These are phyloP conservation scores for Metschnikowia drakensbergensis DNA, from an alignment of 805 yeast species.

Conservation along the genomic window DNA sequence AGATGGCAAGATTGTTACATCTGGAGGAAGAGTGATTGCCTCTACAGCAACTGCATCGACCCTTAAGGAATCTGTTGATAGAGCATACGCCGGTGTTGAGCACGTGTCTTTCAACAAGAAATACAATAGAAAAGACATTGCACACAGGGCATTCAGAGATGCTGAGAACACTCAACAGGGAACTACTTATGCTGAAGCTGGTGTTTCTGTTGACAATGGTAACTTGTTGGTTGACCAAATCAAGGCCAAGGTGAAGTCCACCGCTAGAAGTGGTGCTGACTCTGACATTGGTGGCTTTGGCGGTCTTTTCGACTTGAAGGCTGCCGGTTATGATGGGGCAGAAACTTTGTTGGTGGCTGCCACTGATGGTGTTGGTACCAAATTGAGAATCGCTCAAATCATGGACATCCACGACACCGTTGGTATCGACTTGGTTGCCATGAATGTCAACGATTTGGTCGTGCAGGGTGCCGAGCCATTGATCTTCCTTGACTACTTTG, in stretches of 20 bases:
- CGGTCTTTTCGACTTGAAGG: constrained; percentile 86
- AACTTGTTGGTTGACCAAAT: constrained; percentile 85
- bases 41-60: constrained; percentile 80
- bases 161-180: constrained; percentile 26
- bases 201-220: constrained; percentile 97
- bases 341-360: constrained; percentile 91
- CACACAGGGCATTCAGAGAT: constrained; percentile 88
- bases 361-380: constrained; percentile 99
- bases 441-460: constrained; percentile 96
- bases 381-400: constrained; percentile 89
- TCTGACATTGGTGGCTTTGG: constrained; percentile 99
- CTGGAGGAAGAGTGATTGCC: constrained; percentile 97
- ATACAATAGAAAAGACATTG: constrained; percentile 90
- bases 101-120: constrained; percentile 67
- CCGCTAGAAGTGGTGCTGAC: constrained; percentile 94
- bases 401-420: constrained; percentile 92
- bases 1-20: constrained; percentile 65
- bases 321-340: constrained; percentile 80
- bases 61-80: constrained; percentile 74
- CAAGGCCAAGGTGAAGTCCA: constrained; percentile 85
- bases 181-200: constrained; percentile 91
- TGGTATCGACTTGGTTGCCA: constrained; percentile 97
- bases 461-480: constrained; percentile 99
- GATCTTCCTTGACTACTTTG: constrained; percentile 92
- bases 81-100: constrained; percentile 82